Evolutionary conservation across 1,284 basidiomycete genomes (phyloP), one percentile per base, ranked within the genome.

Genomic region (Xanthoconium separans): DNA sequence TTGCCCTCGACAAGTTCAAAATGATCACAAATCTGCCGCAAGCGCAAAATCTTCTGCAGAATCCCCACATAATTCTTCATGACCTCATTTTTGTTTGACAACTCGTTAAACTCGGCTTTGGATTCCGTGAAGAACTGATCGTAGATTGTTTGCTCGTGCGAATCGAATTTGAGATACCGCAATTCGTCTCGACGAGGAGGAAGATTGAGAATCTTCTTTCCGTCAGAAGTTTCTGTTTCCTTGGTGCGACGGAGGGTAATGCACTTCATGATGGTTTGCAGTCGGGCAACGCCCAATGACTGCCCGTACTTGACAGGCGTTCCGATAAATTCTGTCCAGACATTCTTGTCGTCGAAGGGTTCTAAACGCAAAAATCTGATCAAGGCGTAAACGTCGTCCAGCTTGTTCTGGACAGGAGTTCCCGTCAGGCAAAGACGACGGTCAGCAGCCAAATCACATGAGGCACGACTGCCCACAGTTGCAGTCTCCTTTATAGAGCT

Each of bases 1-100:
- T 93, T 93, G 58, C 86, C 85, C 67, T 90, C 81, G 2, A 98
- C 92, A 34, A 99, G 81, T 63, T 95, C 93, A 61, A 87, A 91
- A 73, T 99, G 95, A 69, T 98, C 93, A 75, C 97, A 99, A 48
- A 98, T 98, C 76, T 99, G 95, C 39, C 97, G 89, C 37, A 99
- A 81, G 10, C 93, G 90, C 50, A 98, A 77, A 53, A 98, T 90
- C 77, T 96, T 95, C 75, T 98, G 95, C 60, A 99, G 73, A 63
- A 99, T 97, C 50, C 95, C 94, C 55, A 97, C 96, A 65, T 98
- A 98, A 69, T 98, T 98, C 82, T 95, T 95, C 85, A 93, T 93
- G 47, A 97, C 87, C 70, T 95, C 91, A 63, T 91, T 91, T 69
- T 90, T 91, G 70, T 87, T 81, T 53, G 89, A 84, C 58, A 98